phyloP scores from a whole-genome alignment of 192 early-diverging fungal genomes.

The Phycomyces blakesleeanus region DNA sequence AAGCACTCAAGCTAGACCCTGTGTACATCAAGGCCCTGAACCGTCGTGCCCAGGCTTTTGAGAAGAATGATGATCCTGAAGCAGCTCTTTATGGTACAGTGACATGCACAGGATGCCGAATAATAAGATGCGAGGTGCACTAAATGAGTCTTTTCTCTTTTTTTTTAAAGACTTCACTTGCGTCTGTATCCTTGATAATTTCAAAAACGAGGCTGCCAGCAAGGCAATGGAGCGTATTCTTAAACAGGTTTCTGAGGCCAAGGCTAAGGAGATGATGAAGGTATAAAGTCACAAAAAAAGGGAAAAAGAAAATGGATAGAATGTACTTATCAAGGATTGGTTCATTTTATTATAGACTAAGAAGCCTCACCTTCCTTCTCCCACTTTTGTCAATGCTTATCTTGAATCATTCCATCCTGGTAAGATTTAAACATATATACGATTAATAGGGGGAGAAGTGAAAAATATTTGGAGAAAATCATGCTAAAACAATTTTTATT shows the following conservation, averaged over 20 bases:
- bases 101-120: not conserved
- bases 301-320: not conserved
- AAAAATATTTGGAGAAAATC: not conserved
- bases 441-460: not conserved
- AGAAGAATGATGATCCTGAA: slow-evolving; percentile 43
- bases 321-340: not conserved
- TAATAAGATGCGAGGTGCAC: no score
- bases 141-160: not conserved
- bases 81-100: slow-evolving; percentile 52
- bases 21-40: slow-evolving; percentile 82
- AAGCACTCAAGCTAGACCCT: slow-evolving; percentile 77
- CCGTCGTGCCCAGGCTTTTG: slow-evolving; percentile 56
- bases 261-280: slow-evolving; percentile 74
- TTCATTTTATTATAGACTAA: no score
- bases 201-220: slow-evolving; percentile 80
- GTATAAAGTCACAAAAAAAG: slow-evolving; percentile 5
- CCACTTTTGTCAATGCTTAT: slow-evolving; percentile 89
- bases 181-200: slow-evolving; percentile 91
- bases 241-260: slow-evolving; percentile 72
- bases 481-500: not conserved
- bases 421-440: slow-evolving; percentile 1
- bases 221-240: slow-evolving; percentile 84
- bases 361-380: slow-evolving; percentile 71
- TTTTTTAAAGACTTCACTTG: slow-evolving; percentile 83
- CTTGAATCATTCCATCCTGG: slow-evolving; percentile 84